A percentile compares a stretch with the other conserved stretches of the same genome.
These are phyloP conservation scores for Solanum hybrid DNA, from an alignment of 305 asterid species.

Conservation along the genomic window DNA sequence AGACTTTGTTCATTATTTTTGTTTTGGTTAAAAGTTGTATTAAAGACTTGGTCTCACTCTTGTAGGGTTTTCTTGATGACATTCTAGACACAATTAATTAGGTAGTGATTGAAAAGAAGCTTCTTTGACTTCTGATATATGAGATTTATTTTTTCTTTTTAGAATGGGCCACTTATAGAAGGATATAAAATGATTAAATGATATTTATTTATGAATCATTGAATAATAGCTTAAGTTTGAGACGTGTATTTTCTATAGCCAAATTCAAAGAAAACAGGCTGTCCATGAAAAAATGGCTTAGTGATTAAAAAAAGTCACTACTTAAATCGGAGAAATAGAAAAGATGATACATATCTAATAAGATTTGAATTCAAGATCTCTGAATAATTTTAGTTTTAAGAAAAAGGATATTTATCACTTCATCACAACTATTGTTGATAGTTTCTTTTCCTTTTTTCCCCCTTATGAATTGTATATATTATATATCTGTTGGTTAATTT, in stretches of 20 bases:
- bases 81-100: not conserved
- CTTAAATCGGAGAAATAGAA: not conserved
- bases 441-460: not conserved
- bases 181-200: not conserved
- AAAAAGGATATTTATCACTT: fast-evolving
- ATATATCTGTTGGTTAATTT: not conserved
- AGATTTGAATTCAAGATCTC: not conserved
- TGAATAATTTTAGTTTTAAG: not conserved
- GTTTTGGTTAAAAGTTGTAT: not conserved
- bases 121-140: not conserved
- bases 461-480: not conserved
- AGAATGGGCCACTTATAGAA: not conserved
- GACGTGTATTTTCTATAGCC: not conserved
- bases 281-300: not conserved
- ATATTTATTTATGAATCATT: not conserved
- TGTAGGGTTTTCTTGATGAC: not conserved
- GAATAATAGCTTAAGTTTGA: not conserved
- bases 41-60: constrained; percentile 1
- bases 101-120: not conserved
- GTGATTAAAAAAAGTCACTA: not conserved
- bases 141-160: not conserved
- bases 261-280: not conserved
- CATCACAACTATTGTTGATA: fast-evolving
- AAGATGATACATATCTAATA: not conserved
- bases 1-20: not conserved